Evolutionary conservation across 2,329 filamentous ascomycete species (phyloP), one percentile per base, ranked within the genome.

Genomic region (Aspergillus ruber): DNA sequence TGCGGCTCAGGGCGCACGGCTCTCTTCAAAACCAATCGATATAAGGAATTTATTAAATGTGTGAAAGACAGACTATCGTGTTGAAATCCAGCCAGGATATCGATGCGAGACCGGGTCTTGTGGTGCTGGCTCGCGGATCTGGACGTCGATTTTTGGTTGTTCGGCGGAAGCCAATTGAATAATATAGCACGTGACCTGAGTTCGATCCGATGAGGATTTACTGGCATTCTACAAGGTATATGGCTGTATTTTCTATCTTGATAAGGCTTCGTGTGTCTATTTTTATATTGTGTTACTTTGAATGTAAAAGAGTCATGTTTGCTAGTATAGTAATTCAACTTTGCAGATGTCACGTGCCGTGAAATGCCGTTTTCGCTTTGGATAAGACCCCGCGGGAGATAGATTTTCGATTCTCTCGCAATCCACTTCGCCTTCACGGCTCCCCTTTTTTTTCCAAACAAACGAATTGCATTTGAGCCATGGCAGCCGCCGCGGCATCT

Each of bases 401-500:
- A 42, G 40, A 49, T 52, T 49, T 35, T 45, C 33, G 44, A 27
- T 36, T 42, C 38, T 39, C 40, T 42, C 20, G 48, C n/a, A 39
- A 15, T 44, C 32, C 47, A 46, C 43, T 33, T n/a, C 21, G 29
- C 44, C 51, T 42, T 51, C 38, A 45, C 42, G 52, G 50, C 51
- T 56, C 51, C 47, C 44, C 40, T 55, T 46, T 52, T 52, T 45
- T 57, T 57, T 59, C 57, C 51, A 59, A 53, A 47, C 50, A 55
- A 55, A 51, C 52, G 56, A 52, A 56, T 50, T 52, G 48, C 48
- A 43, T 32, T 56, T 44, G 53, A 61, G 65, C 56, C 56, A 70
- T 70, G 67, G 64, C 68, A 54, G 66, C 68, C 55, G 67, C 67
- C 42, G 68, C 66, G 51, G 79, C 80, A 53, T 79, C 78, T 40